Evolutionary conservation across 441 rosid species (phyloP).

Genomic region (Erodium trifolium): DNA sequence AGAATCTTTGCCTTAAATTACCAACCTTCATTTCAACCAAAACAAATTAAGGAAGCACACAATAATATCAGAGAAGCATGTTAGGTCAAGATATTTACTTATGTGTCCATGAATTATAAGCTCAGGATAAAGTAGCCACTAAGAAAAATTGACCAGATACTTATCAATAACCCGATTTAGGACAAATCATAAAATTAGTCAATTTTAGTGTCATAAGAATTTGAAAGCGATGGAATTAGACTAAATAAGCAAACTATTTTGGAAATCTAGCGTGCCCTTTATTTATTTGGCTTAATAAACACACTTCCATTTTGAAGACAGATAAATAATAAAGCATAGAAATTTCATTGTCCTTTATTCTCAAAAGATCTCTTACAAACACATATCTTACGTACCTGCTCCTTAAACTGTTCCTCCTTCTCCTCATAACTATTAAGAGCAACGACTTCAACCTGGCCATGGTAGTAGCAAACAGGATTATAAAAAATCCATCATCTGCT

Average conservation of each 20-base stretch:
- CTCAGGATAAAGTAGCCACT: not conserved
- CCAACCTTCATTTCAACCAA: conserved; percentile 47
- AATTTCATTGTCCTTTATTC: not conserved
- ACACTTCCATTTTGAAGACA: not conserved
- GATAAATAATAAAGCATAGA: not conserved
- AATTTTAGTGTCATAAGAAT: not conserved
- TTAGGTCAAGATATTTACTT: conserved; percentile 8
- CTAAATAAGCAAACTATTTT: not conserved
- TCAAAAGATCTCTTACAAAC: not conserved
- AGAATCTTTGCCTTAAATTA: conserved; percentile 74
- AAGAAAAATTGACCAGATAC: not conserved
- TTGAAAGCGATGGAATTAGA: not conserved
- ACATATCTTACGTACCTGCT: conserved; percentile 45
- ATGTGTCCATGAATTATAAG: conserved; percentile 1
- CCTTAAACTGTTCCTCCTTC: conserved; percentile 90
- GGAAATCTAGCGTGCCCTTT: not conserved
- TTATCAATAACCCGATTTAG: not conserved
- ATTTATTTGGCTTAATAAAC: not conserved
- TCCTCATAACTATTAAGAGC: conserved; percentile 98
- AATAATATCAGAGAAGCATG: conserved; percentile 2
- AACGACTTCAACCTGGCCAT: conserved; percentile 83
- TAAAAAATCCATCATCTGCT: not conserved
- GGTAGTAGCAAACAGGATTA: conserved; percentile 13
- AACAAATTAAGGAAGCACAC: conserved; percentile 5
- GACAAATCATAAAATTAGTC: not conserved